Conservation (phyloP, 371 early-diverging fungal species). For the Enteropsectra breve region DNA sequence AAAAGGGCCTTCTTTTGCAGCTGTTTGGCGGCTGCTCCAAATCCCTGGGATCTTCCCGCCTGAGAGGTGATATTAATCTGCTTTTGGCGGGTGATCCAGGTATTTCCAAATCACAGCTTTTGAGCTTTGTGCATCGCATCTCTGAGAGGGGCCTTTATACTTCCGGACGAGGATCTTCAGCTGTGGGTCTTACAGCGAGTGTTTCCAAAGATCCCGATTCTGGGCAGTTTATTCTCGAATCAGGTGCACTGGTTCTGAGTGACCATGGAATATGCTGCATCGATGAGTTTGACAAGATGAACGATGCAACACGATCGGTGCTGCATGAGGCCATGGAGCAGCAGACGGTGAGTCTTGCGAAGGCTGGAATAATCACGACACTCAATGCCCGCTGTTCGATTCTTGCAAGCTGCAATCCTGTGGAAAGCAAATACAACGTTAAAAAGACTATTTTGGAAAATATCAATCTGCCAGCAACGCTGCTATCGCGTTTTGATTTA, state of each 20-base stretch:
- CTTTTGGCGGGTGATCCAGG: conserved; percentile 61
- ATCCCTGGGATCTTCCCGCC: conserved; percentile 43
- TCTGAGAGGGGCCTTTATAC: conserved; percentile 95
- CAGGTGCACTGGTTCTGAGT: conserved; percentile 59
- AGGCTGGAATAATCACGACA: conserved; percentile 62
- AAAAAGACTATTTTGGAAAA: conserved; percentile 60
- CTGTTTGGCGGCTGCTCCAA: conserved; percentile 80
- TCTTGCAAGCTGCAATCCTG: conserved; percentile 61
- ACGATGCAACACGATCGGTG: conserved; percentile 60
- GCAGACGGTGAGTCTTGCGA: conserved; percentile 60
- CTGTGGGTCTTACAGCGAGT: conserved; percentile 95
- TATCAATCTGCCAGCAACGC: conserved; percentile 59
- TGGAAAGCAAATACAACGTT: conserved; percentile 58
- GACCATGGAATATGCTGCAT: conserved; percentile 60
- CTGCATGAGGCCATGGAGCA: conserved; percentile 62
- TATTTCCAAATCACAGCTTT: conserved; percentile 59
- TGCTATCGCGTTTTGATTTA: conserved; percentile 61
- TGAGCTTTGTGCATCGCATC: conserved; percentile 71
- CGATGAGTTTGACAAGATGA: conserved; percentile 62
- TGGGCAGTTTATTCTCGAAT: conserved; percentile 74
- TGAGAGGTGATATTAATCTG: conserved; percentile 61
- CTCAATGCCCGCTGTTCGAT: conserved; percentile 60
- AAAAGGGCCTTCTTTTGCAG: conserved; percentile 87
- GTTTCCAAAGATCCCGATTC: conserved; percentile 92
- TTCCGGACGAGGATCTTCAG: conserved; percentile 91